Evolutionary conservation across 140 eudicot genomes (phyloP).

Genomic region (Ambrosia hybrid): DNA sequence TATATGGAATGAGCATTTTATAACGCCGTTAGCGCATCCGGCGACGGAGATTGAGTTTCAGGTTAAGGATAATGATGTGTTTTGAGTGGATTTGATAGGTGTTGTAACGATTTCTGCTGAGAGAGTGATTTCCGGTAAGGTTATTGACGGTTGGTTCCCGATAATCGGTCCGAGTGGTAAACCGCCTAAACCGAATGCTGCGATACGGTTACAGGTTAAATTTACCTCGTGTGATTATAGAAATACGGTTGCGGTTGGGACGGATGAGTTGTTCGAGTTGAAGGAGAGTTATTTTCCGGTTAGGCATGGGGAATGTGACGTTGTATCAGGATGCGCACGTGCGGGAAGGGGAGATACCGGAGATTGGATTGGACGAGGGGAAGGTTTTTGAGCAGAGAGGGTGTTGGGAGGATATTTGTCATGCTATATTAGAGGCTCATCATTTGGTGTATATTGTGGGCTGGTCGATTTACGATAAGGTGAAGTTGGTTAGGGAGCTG

Average conservation of each 20-base stretch:
- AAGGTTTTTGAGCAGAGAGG: slow-evolving; percentile 35
- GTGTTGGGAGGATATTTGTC: background rate
- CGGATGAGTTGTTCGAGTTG: slow-evolving; percentile 33
- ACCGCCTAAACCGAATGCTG: too few species aligned
- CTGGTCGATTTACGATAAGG: slow-evolving; percentile 59
- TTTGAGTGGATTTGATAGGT: slow-evolving; percentile 69
- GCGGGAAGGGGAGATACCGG: slow-evolving; percentile 33
- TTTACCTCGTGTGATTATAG: too few species aligned
- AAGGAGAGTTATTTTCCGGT: slow-evolving; percentile 60
- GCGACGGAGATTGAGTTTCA: slow-evolving; percentile 61
- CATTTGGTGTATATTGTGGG: slow-evolving; percentile 57
- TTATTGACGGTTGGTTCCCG: too few species aligned
- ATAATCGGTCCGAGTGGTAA: too few species aligned
- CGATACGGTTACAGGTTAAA: too few species aligned
- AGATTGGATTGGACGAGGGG: slow-evolving; percentile 43
- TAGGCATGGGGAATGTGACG: slow-evolving; percentile 47
- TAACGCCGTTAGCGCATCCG: slow-evolving; percentile 78
- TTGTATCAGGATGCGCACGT: slow-evolving; percentile 65
- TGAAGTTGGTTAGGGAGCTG: slow-evolving; percentile 58
- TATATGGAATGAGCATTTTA: slow-evolving; percentile 72
- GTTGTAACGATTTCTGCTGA: slow-evolving; percentile 21
- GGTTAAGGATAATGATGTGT: slow-evolving; percentile 22
- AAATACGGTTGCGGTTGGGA: too few species aligned
- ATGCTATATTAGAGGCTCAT: slow-evolving; percentile 30
- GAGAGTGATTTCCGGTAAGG: slow-evolving; percentile 19